Evolutionary conservation across 2,329 filamentous ascomycete genomes (phyloP), one percentile per base, ranked within the genome.

Genomic region (Ceratocystis ficicola): DNA sequence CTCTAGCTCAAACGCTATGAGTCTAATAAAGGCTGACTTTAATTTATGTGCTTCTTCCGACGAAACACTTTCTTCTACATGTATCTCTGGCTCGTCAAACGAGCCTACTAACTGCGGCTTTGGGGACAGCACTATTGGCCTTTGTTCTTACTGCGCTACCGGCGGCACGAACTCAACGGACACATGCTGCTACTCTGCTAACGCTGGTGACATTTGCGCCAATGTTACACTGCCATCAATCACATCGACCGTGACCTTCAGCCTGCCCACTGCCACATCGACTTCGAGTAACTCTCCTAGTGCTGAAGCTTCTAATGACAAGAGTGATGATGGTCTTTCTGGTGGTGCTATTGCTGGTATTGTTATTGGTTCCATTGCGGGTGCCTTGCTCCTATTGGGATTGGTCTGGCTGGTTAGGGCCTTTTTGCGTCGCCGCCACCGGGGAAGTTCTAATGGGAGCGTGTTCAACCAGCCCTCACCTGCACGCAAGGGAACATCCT

Each of bases 271-370:
- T 1, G 72, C 78, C 6, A 81, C 77, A 5, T 72, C 81, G 15
- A 79, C 81, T 5, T 73, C 76, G 52, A 68, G 69, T 8, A 68
- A 71, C 30, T 52, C 50, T 15, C 60, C 81, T 17, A 79, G 81
- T 5, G 73, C 76, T 5, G 65, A 63, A 28, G 69, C 72, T 2
- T 68, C 69, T 65, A 48, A 68, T 66, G 48, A 67, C 65, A 69
- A 72, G 69, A 72, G 70, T 66, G 64, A 57, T n/a, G 25, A 41
- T 28, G 46, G 64, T 44, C 78, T 97, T 7, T 89, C 88, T 15
- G 88, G 88, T n/a, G 93, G 92, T 67, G 85, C 87, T 17, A 95
- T 97, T 75, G 94, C 94, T 1, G 94, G 93, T 0, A 89, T 95
- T 70, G 91, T 93, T 1, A 79, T 97, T 71, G 94, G 94, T 30